Base-by-base conservation (phyloP, 2,329 filamentous ascomycete genomes). In the Dichotomopilus funicola region DNA sequence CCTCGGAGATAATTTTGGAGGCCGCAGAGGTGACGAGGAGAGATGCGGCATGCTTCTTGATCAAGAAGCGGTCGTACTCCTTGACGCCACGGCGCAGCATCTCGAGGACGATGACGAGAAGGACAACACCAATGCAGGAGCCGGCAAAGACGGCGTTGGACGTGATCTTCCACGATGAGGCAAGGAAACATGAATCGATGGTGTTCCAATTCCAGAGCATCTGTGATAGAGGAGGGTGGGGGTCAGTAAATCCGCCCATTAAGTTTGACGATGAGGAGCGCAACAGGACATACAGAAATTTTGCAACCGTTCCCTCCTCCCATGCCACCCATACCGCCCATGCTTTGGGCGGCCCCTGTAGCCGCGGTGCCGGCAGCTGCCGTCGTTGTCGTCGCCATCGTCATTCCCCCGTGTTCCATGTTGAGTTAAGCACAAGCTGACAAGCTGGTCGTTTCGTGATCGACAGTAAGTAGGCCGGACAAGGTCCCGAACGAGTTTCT, bases 181-280 rank as follows among this genome's bases (percentile, higher is more conserved):
- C 73, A 65, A 94, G 78, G 77, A 94, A 92, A 71, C 84, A 89
- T 19, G 84, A 72, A 67, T 87, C 83, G 66, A 88, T 74, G 3
- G 84, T 86, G 68, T 87, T 77, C 85, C 86, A 89, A 70, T 90
- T 91, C 86, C 87, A 89, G 42, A 89, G 74, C 87, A 90, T 91
- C 85, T 88, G 55, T 1, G n/a, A 37, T 6, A 3, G n/a, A 27
- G 19, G 19, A 27, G 19, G 19, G 19, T 42, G 10, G 8, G 2
- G 11, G 49, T 54, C 12, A 57, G 44, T 13, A 8, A 10, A n/a
- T 19, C 31, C 5, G 37, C 37, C 37, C 8, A 12, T 11, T 11
- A 12, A 42, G 12, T 42, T 13, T 13, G 40, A n/a, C 40, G 13
- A 38, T 38, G 40, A 12, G 11, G 11, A 13, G 13, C 7, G 10